A percentile compares a stretch with the other conserved stretches of the same genome.
phyloP scores from a whole-genome alignment of 345 rosid species.

The Melaleuca quinquenervia region DNA sequence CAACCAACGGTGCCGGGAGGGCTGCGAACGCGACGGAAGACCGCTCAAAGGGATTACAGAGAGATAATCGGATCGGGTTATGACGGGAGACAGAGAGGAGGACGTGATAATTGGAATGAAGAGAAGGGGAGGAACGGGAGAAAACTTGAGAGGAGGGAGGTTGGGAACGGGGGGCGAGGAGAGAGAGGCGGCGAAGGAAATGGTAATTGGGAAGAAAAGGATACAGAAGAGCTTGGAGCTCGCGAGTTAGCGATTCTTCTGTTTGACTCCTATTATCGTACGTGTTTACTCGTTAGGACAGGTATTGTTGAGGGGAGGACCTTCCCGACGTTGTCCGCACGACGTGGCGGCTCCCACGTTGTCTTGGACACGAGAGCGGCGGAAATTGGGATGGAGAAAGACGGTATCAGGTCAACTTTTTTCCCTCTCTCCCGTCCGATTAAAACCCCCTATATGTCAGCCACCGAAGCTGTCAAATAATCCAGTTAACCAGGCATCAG shows the following conservation, averaged over 20 bases:
- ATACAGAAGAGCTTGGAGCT: not conserved
- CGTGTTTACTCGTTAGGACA: not conserved
- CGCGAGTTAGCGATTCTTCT: not conserved
- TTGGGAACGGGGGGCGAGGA: slow-evolving; percentile 19
- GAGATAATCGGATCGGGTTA: not conserved
- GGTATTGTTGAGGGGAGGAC: not conserved
- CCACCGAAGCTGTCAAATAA: no score
- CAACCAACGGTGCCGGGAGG: not conserved
- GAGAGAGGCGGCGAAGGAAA: slow-evolving; percentile 30
- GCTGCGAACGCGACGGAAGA: not conserved
- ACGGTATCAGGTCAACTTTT: no score
- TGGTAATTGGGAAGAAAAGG: not conserved
- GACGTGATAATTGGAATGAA: not conserved
- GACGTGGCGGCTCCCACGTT: not conserved
- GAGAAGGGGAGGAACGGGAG: not conserved
- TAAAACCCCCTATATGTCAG: no score
- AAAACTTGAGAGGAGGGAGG: not conserved
- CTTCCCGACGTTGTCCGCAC: not conserved
- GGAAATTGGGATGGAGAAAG: not conserved
- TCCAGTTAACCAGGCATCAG: not conserved
- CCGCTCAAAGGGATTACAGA: not conserved
- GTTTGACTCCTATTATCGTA: not conserved
- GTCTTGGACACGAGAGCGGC: not conserved
- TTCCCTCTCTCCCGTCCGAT: no score
- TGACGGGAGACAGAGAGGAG: not conserved